These are phyloP conservation scores for Cladophialophora exuberans DNA, from an alignment of 2,329 filamentous ascomycete species.

Conservation along the genomic window DNA sequence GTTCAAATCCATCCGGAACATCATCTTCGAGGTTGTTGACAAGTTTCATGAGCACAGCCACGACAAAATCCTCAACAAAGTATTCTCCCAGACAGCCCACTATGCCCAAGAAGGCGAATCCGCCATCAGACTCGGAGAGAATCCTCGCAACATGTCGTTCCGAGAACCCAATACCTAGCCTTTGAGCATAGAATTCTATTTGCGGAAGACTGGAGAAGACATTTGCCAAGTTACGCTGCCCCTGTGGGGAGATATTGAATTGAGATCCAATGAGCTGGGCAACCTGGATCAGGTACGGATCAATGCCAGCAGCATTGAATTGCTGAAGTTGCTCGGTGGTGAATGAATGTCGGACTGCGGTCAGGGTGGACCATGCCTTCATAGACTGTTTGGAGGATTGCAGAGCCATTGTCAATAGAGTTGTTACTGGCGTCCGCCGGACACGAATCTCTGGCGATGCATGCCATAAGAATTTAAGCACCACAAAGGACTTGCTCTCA, in stretches of 20 bases:
- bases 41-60: conserved; percentile 9
- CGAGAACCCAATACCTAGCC: conserved; percentile 13
- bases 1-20: not conserved
- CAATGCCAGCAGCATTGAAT: conserved; percentile 16
- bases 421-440: not conserved
- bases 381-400: not conserved
- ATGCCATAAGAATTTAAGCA: too few species aligned
- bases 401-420: not conserved
- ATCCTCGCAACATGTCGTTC: conserved; percentile 11
- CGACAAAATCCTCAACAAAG: conserved; percentile 11
- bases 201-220: conserved; percentile 17
- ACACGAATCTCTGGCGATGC: too few species aligned
- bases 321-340: conserved; percentile 5
- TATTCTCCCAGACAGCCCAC: conserved; percentile 12
- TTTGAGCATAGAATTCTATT: conserved; percentile 12
- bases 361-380: conserved; percentile 5
- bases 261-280: conserved; percentile 10
- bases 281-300: conserved; percentile 13
- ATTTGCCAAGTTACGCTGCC: conserved; percentile 16
- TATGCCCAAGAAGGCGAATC: conserved; percentile 14
- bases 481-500: too few species aligned
- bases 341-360: not conserved
- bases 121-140: conserved; percentile 5
- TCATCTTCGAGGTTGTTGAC: not conserved
- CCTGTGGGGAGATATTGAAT: conserved; percentile 6